Base-by-base conservation (phyloP, 306 rosid genomes). In the Dryas drummondii region DNA sequence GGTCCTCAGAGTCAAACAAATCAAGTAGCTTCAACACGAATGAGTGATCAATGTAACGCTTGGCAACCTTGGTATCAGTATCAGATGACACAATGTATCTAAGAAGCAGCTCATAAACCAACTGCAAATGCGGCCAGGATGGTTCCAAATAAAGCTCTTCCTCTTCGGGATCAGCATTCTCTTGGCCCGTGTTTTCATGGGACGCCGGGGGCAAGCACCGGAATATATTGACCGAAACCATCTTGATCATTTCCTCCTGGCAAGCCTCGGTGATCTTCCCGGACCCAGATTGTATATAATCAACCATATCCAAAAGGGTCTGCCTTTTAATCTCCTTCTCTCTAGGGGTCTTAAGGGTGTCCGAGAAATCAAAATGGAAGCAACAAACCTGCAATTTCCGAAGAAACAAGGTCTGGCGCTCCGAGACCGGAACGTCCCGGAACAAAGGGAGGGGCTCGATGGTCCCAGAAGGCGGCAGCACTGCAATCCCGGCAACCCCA, bases 271-370 rank as follows among this genome's bases (percentile, higher is more conserved):
- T 81, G 52, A 94, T 87, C 76, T 90, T 92, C n/a, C 96, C 97
- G 5, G 94, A 91, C 27, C 98, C 97, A 0, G 97, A 92, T 75
- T 94, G 97, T 16, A 94, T 90, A 62, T 82, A 89, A 17, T 94
- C 99, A 14, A 94, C 99, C 76, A 94, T 81, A 26, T 94, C 99
- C 92, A 90, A 62, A 44, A 94, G 86, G 5, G 86, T 71, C 66
- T 88, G 97, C 26, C 99, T 79, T 79, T 94, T 94, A 83, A 94
- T 92, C 76, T 94, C 99, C 75, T 92, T 94, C 80, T 94, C 97
- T 9, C 97, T 68, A 45, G 80, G 91, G 12, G 77, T 82, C 85
- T 90, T 94, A 74, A 92, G 5, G 4, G 96, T 88, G 68, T 94
- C 99, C 4, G 90, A 51, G 76, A 88, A 94, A 77, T 92, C 97